These are phyloP conservation scores for Berberis vulgaris DNA, from an alignment of 164 flowering plant species.

Conservation along the genomic window DNA sequence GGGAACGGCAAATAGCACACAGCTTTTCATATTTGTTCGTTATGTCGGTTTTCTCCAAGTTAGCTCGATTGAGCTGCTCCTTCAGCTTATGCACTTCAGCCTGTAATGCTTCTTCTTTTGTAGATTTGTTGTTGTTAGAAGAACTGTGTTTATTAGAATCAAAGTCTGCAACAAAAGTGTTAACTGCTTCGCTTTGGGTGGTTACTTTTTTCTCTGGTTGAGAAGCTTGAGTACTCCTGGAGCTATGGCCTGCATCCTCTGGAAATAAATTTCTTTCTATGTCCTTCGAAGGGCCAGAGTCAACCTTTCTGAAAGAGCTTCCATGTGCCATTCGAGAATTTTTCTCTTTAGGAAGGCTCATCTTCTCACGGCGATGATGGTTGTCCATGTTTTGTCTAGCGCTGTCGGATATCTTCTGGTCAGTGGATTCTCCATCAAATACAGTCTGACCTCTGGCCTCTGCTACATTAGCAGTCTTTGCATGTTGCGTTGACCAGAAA, in stretches of 20 bases:
- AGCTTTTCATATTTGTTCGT: constrained; percentile 85
- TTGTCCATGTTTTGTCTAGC: constrained; percentile 14
- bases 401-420: constrained; percentile 16
- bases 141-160: constrained; percentile 44
- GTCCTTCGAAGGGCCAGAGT: constrained; percentile 34
- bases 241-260: constrained; percentile 20
- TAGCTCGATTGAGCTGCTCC: constrained; percentile 57
- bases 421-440: constrained; percentile 39
- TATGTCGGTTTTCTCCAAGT: constrained; percentile 69
- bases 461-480: constrained; percentile 29
- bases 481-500: constrained; percentile 91
- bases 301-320: constrained; percentile 10
- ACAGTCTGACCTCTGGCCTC: constrained; percentile 36
- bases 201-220: constrained; percentile 25
- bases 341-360: constrained; percentile 14
- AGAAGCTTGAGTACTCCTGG: constrained; percentile 26
- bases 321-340: constrained; percentile 26
- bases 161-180: constrained; percentile 79
- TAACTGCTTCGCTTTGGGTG: constrained; percentile 47
- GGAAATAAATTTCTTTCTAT: constrained; percentile 43
- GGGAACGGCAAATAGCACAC: constrained; percentile 85
- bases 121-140: constrained; percentile 13
- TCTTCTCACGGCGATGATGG: constrained; percentile 14
- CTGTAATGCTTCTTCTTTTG: constrained; percentile 38
- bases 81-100: constrained; percentile 66